Conservation (phyloP, 2,329 filamentous ascomycete species). For the Alternaria gaisen region DNA sequence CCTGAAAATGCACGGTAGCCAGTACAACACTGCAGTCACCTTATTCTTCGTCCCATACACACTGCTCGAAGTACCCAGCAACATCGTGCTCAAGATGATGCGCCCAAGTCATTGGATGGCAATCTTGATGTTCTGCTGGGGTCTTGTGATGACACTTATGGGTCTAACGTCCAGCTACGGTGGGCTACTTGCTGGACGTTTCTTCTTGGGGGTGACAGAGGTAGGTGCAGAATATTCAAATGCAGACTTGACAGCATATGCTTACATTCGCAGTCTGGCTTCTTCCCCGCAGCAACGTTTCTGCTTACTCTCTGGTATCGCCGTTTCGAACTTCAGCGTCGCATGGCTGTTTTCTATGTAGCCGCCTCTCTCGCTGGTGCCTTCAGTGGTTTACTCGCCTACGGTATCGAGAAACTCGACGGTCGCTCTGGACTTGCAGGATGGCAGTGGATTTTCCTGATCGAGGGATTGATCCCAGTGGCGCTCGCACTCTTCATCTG, state of each 20-base stretch:
- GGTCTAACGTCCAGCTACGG: constrained; percentile 58
- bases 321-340: constrained; percentile 46
- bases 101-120: constrained; percentile 53
- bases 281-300: constrained; percentile 70
- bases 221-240: constrained; percentile 25
- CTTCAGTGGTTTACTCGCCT: constrained; percentile 49
- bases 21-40: constrained; percentile 53
- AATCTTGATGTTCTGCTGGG: constrained; percentile 53
- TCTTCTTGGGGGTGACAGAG: constrained; percentile 52
- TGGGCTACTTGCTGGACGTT: constrained; percentile 60
- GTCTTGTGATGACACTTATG: constrained; percentile 54
- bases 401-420: constrained; percentile 45
- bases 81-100: constrained; percentile 55
- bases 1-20: constrained; percentile 47
- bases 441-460: constrained; percentile 48
- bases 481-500: constrained; percentile 57
- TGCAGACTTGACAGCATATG: neutral
- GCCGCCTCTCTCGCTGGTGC: constrained; percentile 46
- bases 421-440: constrained; percentile 37
- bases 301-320: constrained; percentile 49
- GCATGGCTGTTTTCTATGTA: constrained; percentile 49
- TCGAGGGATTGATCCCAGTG: constrained; percentile 45
- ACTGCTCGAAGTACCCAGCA: constrained; percentile 49
- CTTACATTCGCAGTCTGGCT: constrained; percentile 56
- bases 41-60: constrained; percentile 55